A percentile compares a stretch with the other conserved stretches of the same genome.
These are phyloP conservation scores for Allantophomopsis lycopodina DNA, from an alignment of 2,329 filamentous ascomycete genomes.

Conservation along the genomic window DNA sequence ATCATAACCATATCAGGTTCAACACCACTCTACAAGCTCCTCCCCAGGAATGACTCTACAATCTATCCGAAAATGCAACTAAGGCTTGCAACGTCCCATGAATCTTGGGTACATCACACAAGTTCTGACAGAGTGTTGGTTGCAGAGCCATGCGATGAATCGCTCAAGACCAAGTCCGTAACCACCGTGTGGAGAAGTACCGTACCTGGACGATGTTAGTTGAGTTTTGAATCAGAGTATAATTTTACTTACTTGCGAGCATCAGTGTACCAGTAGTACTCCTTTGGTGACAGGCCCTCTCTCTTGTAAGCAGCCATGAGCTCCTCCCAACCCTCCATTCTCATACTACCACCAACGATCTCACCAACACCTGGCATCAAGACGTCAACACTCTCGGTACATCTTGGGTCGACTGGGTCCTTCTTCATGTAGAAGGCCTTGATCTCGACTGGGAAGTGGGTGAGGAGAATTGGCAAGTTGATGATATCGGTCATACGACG, in stretches of 20 bases:
- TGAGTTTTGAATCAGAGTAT: conserved; percentile 34
- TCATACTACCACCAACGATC: conserved; percentile 90
- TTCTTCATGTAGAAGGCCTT: conserved; percentile 99
- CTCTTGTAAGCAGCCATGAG: conserved; percentile 77
- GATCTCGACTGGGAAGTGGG: conserved; percentile 93
- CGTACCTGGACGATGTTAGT: conserved; percentile 64
- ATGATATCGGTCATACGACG: conserved; percentile 94
- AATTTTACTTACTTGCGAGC: conserved; percentile 66
- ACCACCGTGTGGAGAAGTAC: conserved; percentile 77
- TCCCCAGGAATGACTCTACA: too few species aligned
- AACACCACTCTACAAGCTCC: too few species aligned
- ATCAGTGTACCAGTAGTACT: conserved; percentile 98
- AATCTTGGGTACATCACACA: conserved; percentile 69
- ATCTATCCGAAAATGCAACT: too few species aligned
- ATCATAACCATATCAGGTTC: too few species aligned
- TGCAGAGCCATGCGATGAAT: conserved; percentile 48
- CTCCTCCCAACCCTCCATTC: conserved; percentile 83
- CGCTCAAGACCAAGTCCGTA: conserved; percentile 89
- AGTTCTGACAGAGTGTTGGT: conserved; percentile 49
- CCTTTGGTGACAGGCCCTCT: conserved; percentile 69
- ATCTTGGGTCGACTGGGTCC: conserved; percentile 61
- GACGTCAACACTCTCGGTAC: conserved; percentile 84
- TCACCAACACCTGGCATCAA: conserved; percentile 85
- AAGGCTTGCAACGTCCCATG: conserved; percentile 71
- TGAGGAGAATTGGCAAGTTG: conserved; percentile 89